A percentile compares a stretch with the other conserved stretches of the same genome.
These are phyloP conservation scores for Globisporangium paroecandrum DNA, from an alignment of 352 stramenopile genomes.

Conservation along the genomic window DNA sequence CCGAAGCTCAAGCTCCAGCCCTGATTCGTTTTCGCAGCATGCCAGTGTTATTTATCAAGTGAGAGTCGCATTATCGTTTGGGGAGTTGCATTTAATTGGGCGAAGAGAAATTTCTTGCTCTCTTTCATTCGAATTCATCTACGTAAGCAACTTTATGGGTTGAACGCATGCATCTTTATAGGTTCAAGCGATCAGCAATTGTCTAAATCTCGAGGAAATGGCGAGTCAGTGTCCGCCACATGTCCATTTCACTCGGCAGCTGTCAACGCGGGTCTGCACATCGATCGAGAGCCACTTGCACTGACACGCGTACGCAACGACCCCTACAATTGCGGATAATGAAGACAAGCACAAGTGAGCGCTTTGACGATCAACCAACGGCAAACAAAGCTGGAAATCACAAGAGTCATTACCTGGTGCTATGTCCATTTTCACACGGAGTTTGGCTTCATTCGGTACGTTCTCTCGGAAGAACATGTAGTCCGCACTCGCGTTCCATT, in stretches of 20 bases:
- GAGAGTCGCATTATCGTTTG: neutral
- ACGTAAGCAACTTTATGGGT: neutral
- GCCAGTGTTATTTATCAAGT: slow-evolving; percentile 14
- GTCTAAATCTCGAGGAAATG: neutral
- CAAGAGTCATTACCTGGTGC: slow-evolving; percentile 20
- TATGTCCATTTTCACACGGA: slow-evolving; percentile 61
- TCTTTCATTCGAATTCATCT: neutral
- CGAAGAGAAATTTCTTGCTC: neutral
- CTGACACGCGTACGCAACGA: slow-evolving; percentile 71
- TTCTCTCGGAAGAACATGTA: slow-evolving; percentile 89
- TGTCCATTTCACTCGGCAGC: slow-evolving; percentile 64
- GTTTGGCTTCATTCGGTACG: slow-evolving; percentile 62
- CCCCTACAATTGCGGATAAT: slow-evolving; percentile 5
- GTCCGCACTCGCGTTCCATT: slow-evolving; percentile 64
- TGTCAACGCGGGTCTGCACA: slow-evolving; percentile 42
- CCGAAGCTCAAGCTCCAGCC: slow-evolving; percentile 45
- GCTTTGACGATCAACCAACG: neutral
- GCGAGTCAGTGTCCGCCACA: slow-evolving; percentile 53
- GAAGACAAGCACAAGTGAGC: neutral
- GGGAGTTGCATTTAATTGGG: neutral
- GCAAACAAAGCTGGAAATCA: neutral
- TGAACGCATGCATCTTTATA: neutral
- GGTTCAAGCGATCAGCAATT: neutral
- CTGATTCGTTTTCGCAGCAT: neutral
- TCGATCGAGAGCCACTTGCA: slow-evolving; percentile 77